phyloP scores from a whole-genome alignment of 306 rosid species.

The Begonia peltatifolia region DNA sequence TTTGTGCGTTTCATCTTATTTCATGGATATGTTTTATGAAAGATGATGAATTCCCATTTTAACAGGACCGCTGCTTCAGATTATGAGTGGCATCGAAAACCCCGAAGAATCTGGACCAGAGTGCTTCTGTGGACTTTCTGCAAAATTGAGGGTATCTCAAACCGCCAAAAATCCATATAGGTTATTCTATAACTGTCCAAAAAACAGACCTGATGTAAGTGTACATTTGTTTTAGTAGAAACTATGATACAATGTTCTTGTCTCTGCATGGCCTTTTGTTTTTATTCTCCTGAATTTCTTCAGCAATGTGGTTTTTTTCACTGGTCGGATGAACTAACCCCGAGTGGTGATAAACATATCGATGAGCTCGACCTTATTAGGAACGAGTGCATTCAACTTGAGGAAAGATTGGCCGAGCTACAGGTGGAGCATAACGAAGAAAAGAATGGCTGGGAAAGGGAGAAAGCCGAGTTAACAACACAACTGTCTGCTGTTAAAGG shows the following conservation, averaged over 20 bases:
- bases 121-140: slow-evolving; percentile 8
- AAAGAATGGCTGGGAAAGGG: slow-evolving; percentile 7
- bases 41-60: background rate
- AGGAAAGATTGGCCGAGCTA: slow-evolving; percentile 3
- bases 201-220: slow-evolving; percentile 2
- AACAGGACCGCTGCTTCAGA: slow-evolving; percentile 1
- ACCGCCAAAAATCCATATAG: slow-evolving; percentile 5
- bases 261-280: background rate
- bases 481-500: background rate
- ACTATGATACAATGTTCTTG: background rate
- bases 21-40: background rate
- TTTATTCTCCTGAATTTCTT: background rate
- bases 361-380: slow-evolving; percentile 10
- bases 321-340: slow-evolving; percentile 6
- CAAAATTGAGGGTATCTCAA: slow-evolving; percentile 5
- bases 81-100: background rate
- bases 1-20: no score
- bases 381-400: slow-evolving; percentile 3
- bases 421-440: slow-evolving; percentile 1
- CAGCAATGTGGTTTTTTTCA: slow-evolving; percentile 11
- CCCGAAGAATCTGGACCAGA: slow-evolving; percentile 5
- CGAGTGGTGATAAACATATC: background rate
- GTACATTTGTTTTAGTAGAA: background rate
- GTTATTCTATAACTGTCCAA: slow-evolving; percentile 12
- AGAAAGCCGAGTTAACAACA: slow-evolving; percentile 5